Evolutionary conservation across 345 rosid genomes (phyloP), one percentile per base, ranked within the genome.

Genomic region (Streptanthus diversifolius): DNA sequence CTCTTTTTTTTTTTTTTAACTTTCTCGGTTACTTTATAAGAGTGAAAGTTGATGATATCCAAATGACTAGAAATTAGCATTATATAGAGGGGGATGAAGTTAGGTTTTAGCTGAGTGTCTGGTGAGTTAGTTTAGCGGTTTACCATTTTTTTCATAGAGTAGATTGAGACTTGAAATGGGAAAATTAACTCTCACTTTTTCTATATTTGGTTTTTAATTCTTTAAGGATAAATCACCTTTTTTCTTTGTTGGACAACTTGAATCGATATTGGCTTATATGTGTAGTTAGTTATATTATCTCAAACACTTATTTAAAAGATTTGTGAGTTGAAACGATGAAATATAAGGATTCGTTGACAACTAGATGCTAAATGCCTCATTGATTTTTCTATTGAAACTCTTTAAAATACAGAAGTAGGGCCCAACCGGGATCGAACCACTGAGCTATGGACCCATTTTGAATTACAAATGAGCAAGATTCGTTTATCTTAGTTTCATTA

Each of bases 361-460:
- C 57, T 25, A 35, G 12, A 8, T 0, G 10, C 2, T 51, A 49
- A 21, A 14, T 49, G 56, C 32, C 32, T 25, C 2, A 51, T 4
- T 25, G 9, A 51, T 35, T 8, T 8, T 9, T 1, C 2, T 0
- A 35, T 35, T 35, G 9, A 35, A 33, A 9, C 3, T 9, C 7
- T 35, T 8, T 8, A 37, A 11, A 37, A 37, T 8, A 3, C 12
- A 36, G 12, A 37, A 37, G 3, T 0, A 68, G 79, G 80, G 83
- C 84, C 82, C 86, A 72, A 79, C 79, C 76, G 82, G 77, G 80
- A 65, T 77, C 77, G 82, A 81, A 79, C 85, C 87, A 85, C 91
- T 85, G 88, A 90, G 88, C 90, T 83, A 88, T 80, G 83, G 83
- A 86, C 87, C 87, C 88, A 51, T 40, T 4, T 5, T 13, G 25